Conservation (phyloP, 2,329 filamentous ascomycete genomes). For the Fusarium decemcellulare region DNA sequence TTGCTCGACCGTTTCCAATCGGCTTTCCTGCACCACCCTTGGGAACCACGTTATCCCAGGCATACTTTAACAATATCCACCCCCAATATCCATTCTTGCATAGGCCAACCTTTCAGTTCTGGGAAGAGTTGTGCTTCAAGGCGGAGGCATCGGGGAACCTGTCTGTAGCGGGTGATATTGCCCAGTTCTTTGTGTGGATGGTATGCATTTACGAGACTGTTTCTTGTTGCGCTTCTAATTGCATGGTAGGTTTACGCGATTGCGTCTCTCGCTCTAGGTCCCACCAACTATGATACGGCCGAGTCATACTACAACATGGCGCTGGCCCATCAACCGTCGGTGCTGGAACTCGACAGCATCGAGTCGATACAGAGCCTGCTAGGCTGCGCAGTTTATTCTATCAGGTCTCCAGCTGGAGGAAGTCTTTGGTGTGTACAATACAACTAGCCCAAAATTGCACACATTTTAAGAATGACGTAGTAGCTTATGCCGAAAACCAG, state of each 20-base stretch:
- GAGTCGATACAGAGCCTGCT: constrained; percentile 35
- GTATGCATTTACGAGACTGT: neutral
- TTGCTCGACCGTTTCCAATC: constrained; percentile 19
- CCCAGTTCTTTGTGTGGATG: constrained; percentile 38
- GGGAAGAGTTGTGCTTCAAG: constrained; percentile 34
- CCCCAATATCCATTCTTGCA: constrained; percentile 35
- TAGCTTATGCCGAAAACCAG: neutral
- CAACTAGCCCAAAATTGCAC: too few species aligned
- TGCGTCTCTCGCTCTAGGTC: constrained; percentile 31
- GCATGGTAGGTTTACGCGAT: constrained; percentile 27
- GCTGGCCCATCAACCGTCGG: constrained; percentile 20
- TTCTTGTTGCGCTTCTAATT: neutral
- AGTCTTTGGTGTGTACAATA: constrained; percentile 25
- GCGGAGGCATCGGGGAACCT: constrained; percentile 27
- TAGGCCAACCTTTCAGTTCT: constrained; percentile 31
- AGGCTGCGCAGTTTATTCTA: constrained; percentile 30
- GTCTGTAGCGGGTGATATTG: constrained; percentile 27
- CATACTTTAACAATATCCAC: constrained; percentile 35
- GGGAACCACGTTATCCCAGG: constrained; percentile 25
- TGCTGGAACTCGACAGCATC: constrained; percentile 30
- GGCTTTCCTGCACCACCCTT: constrained; percentile 24
- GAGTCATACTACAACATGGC: constrained; percentile 40
- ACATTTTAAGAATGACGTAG: too few species aligned
- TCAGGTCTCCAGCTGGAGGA: constrained; percentile 30
- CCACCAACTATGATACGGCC: constrained; percentile 31